Conservation (phyloP, 176 grass and related monocot species). For the Areca catechu region DNA sequence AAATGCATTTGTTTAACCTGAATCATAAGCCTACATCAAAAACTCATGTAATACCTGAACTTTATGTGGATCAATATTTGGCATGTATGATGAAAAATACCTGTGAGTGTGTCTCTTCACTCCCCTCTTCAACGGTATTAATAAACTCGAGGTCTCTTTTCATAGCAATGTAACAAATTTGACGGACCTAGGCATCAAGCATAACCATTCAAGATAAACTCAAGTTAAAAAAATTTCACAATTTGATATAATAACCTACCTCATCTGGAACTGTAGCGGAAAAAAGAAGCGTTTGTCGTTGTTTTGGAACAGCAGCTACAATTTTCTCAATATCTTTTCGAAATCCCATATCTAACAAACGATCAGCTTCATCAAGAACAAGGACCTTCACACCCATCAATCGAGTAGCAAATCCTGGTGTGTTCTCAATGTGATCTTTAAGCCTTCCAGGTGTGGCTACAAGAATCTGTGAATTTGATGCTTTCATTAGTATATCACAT, state of each 20-base stretch:
- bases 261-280: conserved; percentile 93
- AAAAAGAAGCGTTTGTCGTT: conserved; percentile 85
- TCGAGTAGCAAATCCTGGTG: conserved; percentile 77
- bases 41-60: conserved; percentile 3
- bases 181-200: conserved; percentile 58
- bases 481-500: conserved; percentile 15
- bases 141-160: conserved; percentile 94
- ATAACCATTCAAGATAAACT: conserved; percentile 1
- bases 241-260: conserved; percentile 26
- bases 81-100: conserved; percentile 22
- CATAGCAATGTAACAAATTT: conserved; percentile 94
- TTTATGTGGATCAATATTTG: background rate
- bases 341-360: conserved; percentile 97
- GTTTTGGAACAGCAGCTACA: conserved; percentile 72
- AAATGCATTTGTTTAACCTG: conserved; percentile 96
- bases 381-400: conserved; percentile 80
- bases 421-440: conserved; percentile 97
- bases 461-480: conserved; percentile 46
- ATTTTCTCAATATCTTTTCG: conserved; percentile 90
- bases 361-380: conserved; percentile 97
- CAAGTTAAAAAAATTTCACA: too few relatives aligned
- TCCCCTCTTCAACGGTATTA: conserved; percentile 90
- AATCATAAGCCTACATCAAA: conserved; percentile 6
- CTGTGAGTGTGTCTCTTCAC: conserved; percentile 91
- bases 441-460: conserved; percentile 89